phyloP scores from a whole-genome alignment of 2,329 filamentous ascomycete genomes.

The Aspergillus sclerotialis region DNA sequence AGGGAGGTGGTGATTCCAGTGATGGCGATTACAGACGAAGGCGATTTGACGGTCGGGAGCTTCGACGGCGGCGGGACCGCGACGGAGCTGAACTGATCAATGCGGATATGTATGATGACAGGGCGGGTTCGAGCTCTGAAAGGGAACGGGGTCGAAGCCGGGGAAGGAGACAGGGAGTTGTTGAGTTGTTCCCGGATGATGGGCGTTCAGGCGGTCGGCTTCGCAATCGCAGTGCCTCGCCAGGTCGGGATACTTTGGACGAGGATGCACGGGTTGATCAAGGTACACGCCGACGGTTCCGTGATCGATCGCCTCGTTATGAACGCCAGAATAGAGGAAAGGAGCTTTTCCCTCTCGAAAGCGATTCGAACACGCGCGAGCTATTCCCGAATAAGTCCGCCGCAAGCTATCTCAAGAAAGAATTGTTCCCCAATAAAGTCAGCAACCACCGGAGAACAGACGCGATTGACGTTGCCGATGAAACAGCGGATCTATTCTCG shows the following conservation, averaged over 20 bases:
- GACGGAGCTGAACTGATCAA: conserved; percentile 58
- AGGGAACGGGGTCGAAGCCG: conserved; percentile 21
- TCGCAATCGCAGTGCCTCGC: conserved; percentile 55
- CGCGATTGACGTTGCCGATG: conserved; percentile 49
- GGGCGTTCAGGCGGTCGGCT: conserved; percentile 39
- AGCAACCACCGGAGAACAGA: conserved; percentile 43
- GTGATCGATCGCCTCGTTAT: conserved; percentile 35
- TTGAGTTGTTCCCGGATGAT: conserved; percentile 34
- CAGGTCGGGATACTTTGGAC: conserved; percentile 46
- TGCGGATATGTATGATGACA: conserved; percentile 78
- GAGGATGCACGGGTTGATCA: conserved; percentile 28
- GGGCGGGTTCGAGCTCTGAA: conserved; percentile 20
- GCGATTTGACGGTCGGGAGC: conserved; percentile 57
- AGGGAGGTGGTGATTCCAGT: conserved; percentile 27
- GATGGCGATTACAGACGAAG: conserved; percentile 41
- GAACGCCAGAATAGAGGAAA: conserved; percentile 27
- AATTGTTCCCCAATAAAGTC: conserved; percentile 52
- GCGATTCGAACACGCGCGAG: conserved; percentile 37
- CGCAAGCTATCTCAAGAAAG: conserved; percentile 43
- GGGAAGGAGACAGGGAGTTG: conserved; percentile 22
- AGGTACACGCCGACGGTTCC: conserved; percentile 34
- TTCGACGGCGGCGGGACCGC: conserved; percentile 32
- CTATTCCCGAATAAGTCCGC: conserved; percentile 39
- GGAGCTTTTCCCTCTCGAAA: conserved; percentile 8
- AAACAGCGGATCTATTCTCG: conserved; percentile 47